A percentile compares a stretch with the other conserved stretches of the same genome.
phyloP scores from a whole-genome alignment of 768 basidiomycete species.

The Mycena metata region DNA sequence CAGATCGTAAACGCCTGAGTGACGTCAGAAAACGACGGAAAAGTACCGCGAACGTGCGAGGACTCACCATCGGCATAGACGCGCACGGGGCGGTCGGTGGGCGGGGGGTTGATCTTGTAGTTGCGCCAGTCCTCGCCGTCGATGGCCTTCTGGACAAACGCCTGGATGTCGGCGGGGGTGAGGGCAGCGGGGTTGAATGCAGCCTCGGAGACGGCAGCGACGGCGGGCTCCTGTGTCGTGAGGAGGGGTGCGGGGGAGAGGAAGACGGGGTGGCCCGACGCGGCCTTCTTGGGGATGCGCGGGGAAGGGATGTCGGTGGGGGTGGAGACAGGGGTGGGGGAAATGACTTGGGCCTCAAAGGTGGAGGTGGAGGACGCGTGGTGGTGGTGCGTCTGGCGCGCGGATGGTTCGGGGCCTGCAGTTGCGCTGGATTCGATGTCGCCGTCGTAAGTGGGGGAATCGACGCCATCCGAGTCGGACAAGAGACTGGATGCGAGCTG shows the following conservation, averaged over 20 bases:
- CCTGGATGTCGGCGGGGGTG: conserved; percentile 82
- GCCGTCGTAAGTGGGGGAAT: conserved; percentile 92
- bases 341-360: conserved; percentile 57
- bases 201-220: conserved; percentile 51
- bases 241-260: conserved; percentile 21
- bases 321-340: conserved; percentile 20
- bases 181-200: conserved; percentile 77
- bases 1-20: conserved; percentile 93
- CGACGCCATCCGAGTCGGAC: conserved; percentile 81
- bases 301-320: conserved; percentile 11
- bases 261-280: conserved; percentile 26
- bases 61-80: conserved; percentile 93
- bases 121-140: conserved; percentile 72
- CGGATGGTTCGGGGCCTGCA: conserved; percentile 61
- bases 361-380: conserved; percentile 68
- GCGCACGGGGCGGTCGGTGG: conserved; percentile 82
- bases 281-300: conserved; percentile 27
- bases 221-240: conserved; percentile 54
- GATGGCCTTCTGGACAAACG: conserved; percentile 82
- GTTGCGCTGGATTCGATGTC: conserved; percentile 87
- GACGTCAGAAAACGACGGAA: conserved; percentile 23
- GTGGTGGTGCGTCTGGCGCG: conserved; percentile 40
- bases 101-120: conserved; percentile 92
- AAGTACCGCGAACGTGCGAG: not conserved
- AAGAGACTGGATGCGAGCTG: conserved; percentile 69